Percentiles rank a stretch among this genome's conserved stretches.
These are phyloP conservation scores for Talaromyces ruber DNA, from an alignment of 495 filamentous ascomycete species.

Conservation along the genomic window DNA sequence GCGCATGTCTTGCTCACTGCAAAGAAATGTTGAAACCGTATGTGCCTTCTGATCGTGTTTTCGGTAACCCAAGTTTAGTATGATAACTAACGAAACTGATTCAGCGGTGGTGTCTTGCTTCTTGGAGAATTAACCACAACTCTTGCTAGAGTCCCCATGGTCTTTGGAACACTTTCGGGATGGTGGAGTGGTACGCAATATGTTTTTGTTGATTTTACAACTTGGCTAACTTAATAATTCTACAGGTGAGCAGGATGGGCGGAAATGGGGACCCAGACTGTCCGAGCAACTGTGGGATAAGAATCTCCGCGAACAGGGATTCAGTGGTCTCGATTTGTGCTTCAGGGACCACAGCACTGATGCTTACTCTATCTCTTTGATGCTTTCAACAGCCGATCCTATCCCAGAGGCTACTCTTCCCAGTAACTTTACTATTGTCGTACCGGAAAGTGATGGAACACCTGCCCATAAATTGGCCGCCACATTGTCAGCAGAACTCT, in stretches of 20 bases:
- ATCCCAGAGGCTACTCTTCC: not conserved
- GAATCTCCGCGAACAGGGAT: not conserved
- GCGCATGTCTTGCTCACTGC: conserved; percentile 17
- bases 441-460: not conserved
- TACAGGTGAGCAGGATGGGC: not conserved
- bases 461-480: not conserved
- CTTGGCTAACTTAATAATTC: not conserved
- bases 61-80: not conserved
- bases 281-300: conserved; percentile 6
- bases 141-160: not conserved
- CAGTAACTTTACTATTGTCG: not conserved
- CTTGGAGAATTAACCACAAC: not conserved
- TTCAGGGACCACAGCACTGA: not conserved
- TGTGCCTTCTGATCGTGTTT: not conserved
- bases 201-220: not conserved
- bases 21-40: not conserved
- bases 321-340: not conserved
- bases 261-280: not conserved
- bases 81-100: not conserved
- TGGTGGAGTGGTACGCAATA: not conserved
- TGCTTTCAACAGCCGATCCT: not conserved
- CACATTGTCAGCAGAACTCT: not conserved
- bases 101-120: not conserved
- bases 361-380: not conserved
- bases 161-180: not conserved